Evolutionary conservation across 108 stramenopile genomes (phyloP), one percentile per base, ranked within the genome.

Genomic region (Stephanodiscus triporus): DNA sequence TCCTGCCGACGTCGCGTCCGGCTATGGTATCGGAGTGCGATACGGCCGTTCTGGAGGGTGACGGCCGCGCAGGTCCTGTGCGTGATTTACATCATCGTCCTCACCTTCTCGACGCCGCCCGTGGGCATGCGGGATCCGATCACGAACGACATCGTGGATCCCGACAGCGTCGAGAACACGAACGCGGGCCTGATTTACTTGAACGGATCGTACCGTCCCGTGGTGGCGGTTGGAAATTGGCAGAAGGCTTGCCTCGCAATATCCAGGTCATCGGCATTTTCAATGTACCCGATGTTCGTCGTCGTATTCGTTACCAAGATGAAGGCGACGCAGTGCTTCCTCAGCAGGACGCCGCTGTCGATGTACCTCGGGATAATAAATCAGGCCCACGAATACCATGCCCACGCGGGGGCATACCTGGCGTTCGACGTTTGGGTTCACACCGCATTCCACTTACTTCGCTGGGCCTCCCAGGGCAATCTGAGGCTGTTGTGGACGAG

Each of bases 401-500:
- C 68, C 38, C 42, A 70, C 45, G 68, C 68, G 0, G 68, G 68
- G 4, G 42, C 22, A 14, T 70, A 57, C 9, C 56, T 70, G 23
- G 68, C 54, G 6, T 32, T 70, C 0, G 68, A 70, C 29, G 68
- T 70, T 5, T 70, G 54, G 54, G 1, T 77, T 3, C 82, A 83
- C 54, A 74, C 77, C 5, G 16, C 68, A 2, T 64, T 61, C 13
- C 83, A 84, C 54, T 0, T 78, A 16, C 51, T 66, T 10, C 73
- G 83, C 2, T 84, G 83, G 83, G 29, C 48, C 1, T 57, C 49
- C 4, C 83, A 84, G 71, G 73, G 78, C 19, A 79, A 84, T 45
- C 5, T 78, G n/a, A 9, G 50, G 13, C 58, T 84, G 22, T 40
- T 84, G 13, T 45, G 66, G 36, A 55, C 34, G 7, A 68, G 32